Evolutionary conservation across 306 rosid genomes (phyloP), one percentile per base, ranked within the genome.

Genomic region (Trifolium pratense): DNA sequence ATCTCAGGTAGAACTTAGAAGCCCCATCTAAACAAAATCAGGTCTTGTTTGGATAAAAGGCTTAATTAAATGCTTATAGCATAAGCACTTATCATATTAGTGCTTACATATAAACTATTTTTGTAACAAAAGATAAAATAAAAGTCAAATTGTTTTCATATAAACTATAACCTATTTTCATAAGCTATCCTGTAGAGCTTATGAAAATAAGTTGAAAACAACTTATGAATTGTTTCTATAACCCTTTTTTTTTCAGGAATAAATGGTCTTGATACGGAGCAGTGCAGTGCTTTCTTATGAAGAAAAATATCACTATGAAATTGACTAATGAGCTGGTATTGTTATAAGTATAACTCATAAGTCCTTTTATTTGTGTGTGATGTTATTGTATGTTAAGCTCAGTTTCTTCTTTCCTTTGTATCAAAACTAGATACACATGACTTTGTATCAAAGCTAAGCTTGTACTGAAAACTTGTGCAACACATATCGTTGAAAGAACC

Each of bases 271-370:
- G 89, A 79, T 78, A 76, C 80, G 68, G 97, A 91, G 76, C 96
- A 87, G 70, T n/a, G n/a, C n/a, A n/a, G n/a, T 94, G 99, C 84
- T 94, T 88, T 85, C 90, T 87, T 29, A 87, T 94, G 99, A 87
- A 80, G 86, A 84, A 82, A 84, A 82, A 84, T n/a, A 82, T 91
- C 80, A 83, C 88, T 3, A 57, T 91, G 73, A 86, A 78, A 67
- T 78, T 94, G 83, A 88, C 96, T 36, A 90, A 90, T 21, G 97
- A 91, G 57, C 89, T 89, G 97, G 99, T 93, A 81, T 53, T 56
- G 31, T 75, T 32, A 11, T n/a, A n/a, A n/a, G n/a, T n/a, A n/a
- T 49, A 66, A 59, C 32, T 29, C 32, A 52, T 8, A 52, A 56
- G 57, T 43, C 69, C 70, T 70, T 70, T 66, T 26, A 66, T 52